Evolutionary conservation across 1,284 basidiomycete genomes (phyloP).

Genomic region (Chalciporus sp.): DNA sequence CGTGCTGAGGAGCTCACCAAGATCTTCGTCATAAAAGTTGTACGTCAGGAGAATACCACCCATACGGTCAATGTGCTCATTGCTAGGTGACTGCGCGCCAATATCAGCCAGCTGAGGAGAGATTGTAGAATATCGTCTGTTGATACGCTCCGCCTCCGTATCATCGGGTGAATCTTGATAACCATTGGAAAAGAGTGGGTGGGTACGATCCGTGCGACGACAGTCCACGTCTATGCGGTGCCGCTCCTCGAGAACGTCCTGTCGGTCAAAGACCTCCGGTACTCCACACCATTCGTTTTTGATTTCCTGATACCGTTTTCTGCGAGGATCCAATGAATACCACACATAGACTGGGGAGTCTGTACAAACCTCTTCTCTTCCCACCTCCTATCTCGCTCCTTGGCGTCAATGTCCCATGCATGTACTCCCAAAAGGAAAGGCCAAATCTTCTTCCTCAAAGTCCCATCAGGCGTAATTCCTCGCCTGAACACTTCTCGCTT

Average conservation of each 20-base stretch:
- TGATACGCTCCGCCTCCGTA: conserved; percentile 52
- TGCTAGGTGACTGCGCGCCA: conserved; percentile 82
- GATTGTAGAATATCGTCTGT: conserved; percentile 62
- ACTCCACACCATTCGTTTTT: conserved; percentile 83
- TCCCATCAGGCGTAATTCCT: conserved; percentile 59
- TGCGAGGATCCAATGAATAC: conserved; percentile 33
- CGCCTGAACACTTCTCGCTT: conserved; percentile 75
- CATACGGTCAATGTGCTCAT: conserved; percentile 83
- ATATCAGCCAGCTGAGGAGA: conserved; percentile 71
- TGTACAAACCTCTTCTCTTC: conserved; percentile 60
- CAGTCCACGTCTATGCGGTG: conserved; percentile 96
- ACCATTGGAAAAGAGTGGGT: conserved; percentile 76
- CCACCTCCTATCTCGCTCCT: conserved; percentile 59
- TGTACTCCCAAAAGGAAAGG: conserved; percentile 87
- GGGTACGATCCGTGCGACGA: conserved; percentile 92
- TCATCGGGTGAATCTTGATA: conserved; percentile 36
- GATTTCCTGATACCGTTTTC: conserved; percentile 66
- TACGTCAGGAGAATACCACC: conserved; percentile 89
- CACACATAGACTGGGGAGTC: conserved; percentile 4
- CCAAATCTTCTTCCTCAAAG: conserved; percentile 77
- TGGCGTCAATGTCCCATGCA: conserved; percentile 70
- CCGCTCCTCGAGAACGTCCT: conserved; percentile 81
- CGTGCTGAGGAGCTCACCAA: conserved; percentile 58
- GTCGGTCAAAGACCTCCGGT: conserved; percentile 76
- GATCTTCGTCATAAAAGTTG: conserved; percentile 86